Evolutionary conservation across 768 basidiomycete genomes (phyloP).

Genomic region (Tulasnella sp.): DNA sequence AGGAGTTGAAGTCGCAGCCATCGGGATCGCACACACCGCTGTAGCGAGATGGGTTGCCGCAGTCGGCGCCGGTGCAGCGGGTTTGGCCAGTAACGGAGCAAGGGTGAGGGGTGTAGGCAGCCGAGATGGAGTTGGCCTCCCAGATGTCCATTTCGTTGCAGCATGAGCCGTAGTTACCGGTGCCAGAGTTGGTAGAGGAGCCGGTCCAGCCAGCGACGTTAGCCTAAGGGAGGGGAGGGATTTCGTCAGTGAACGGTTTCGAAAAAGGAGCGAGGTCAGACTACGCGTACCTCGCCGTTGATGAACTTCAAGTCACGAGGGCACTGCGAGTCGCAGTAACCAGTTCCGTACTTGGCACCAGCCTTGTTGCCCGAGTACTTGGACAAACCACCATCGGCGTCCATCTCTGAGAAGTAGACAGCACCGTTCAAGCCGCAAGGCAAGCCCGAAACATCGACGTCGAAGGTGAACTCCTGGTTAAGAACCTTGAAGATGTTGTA

Average conservation of each 20-base stretch:
- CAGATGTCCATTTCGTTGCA: constrained; percentile 56
- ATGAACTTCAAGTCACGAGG: constrained; percentile 55
- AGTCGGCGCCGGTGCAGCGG: constrained; percentile 37
- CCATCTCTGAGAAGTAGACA: constrained; percentile 55
- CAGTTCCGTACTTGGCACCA: constrained; percentile 55
- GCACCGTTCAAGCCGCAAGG: constrained; percentile 56
- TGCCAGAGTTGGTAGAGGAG: constrained; percentile 39
- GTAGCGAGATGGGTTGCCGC: constrained; percentile 21
- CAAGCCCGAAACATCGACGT: constrained; percentile 51
- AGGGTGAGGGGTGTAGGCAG: constrained; percentile 48
- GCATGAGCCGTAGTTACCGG: constrained; percentile 43
- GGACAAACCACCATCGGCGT: constrained; percentile 46
- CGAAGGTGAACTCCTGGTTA: constrained; percentile 54
- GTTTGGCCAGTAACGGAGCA: constrained; percentile 39
- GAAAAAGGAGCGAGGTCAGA: neutral
- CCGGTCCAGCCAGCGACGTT: constrained; percentile 41
- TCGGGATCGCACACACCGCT: constrained; percentile 43
- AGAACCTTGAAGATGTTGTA: constrained; percentile 46
- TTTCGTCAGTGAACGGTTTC: neutral
- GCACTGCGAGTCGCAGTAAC: constrained; percentile 59
- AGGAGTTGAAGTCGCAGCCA: constrained; percentile 59
- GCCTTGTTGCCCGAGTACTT: constrained; percentile 46
- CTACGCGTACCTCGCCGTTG: constrained; percentile 42
- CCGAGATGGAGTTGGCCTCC: constrained; percentile 47
- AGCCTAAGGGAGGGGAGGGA: constrained; percentile 31